Conservation (phyloP, 176 grass and related monocot species). For the Avena atlantica region DNA sequence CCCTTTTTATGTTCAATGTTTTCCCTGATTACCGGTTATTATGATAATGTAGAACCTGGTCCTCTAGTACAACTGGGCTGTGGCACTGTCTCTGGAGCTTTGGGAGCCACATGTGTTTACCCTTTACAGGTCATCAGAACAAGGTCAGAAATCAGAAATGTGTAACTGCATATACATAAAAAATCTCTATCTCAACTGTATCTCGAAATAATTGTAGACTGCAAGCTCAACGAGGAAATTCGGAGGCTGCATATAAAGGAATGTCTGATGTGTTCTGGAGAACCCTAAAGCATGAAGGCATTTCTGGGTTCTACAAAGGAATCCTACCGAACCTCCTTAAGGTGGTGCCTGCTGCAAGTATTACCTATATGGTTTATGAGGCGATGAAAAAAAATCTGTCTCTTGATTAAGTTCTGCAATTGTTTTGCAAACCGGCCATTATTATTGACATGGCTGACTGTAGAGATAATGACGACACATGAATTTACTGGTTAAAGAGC, state of each 20-base stretch:
- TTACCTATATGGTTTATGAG: constrained; percentile 95
- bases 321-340: constrained; percentile 96
- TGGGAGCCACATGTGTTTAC: constrained; percentile 96
- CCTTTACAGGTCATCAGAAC: constrained; percentile 99
- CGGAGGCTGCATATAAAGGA: constrained; percentile 75
- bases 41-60: constrained; percentile 79
- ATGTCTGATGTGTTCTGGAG: constrained; percentile 97
- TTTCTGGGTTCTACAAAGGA: constrained; percentile 95
- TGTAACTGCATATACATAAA: constrained; percentile 30
- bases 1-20: constrained; percentile 16
- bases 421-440: constrained; percentile 54
- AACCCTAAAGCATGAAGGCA: constrained; percentile 81
- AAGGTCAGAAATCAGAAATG: constrained; percentile 54
- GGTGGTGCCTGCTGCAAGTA: constrained; percentile 96
- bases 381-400: constrained; percentile 93
- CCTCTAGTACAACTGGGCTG: constrained; percentile 89
- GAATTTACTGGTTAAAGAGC: constrained; percentile 72
- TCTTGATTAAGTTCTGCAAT: constrained; percentile 71
- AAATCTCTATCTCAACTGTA: constrained; percentile 32
- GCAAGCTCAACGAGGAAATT: constrained; percentile 83
- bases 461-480: constrained; percentile 88
- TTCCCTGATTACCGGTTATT: constrained; percentile 44
- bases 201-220: constrained; percentile 73
- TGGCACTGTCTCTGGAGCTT: constrained; percentile 83
- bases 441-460: constrained; percentile 75